Percentiles rank a stretch among this genome's conserved stretches.
These are phyloP conservation scores for Aschersonia sp. DNA, from an alignment of 2,329 filamentous ascomycete species.

Conservation along the genomic window DNA sequence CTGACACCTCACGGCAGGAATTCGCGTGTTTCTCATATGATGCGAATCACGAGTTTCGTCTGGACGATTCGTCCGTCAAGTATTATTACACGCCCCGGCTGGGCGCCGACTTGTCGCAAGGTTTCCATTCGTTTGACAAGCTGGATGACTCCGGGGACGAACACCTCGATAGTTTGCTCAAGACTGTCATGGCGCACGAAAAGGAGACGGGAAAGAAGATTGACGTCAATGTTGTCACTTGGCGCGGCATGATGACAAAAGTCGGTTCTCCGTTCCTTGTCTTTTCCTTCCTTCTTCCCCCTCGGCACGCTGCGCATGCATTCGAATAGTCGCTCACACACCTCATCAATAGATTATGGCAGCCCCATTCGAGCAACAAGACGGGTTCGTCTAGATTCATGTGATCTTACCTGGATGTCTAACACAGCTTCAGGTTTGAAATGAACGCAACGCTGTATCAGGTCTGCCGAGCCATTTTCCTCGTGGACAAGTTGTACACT, in stretches of 20 bases:
- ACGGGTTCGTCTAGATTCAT: slow-evolving; percentile 38
- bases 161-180: slow-evolving; percentile 73
- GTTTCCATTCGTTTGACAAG: slow-evolving; percentile 71
- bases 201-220: slow-evolving; percentile 49
- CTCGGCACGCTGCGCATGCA: not conserved
- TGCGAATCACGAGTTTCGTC: slow-evolving; percentile 59
- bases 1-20: slow-evolving; percentile 41
- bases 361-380: slow-evolving; percentile 65
- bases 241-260: slow-evolving; percentile 98
- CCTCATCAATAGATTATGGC: slow-evolving; percentile 60
- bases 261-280: slow-evolving; percentile 25
- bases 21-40: slow-evolving; percentile 92
- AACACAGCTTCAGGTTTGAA: slow-evolving; percentile 50
- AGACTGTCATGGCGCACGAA: slow-evolving; percentile 61
- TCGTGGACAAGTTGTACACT: slow-evolving; percentile 2
- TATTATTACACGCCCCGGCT: slow-evolving; percentile 75
- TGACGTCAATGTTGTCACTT: slow-evolving; percentile 73
- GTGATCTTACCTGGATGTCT: not conserved
- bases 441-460: slow-evolving; percentile 93
- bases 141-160: slow-evolving; percentile 73
- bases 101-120: slow-evolving; percentile 59
- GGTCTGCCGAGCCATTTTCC: slow-evolving; percentile 28
- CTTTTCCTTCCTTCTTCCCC: not conserved
- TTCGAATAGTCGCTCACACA: not conserved
- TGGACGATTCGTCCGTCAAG: slow-evolving; percentile 64